phyloP scores from a whole-genome alignment of 2,329 filamentous ascomycete species.

The Sclerotinia sclerotiorum region DNA sequence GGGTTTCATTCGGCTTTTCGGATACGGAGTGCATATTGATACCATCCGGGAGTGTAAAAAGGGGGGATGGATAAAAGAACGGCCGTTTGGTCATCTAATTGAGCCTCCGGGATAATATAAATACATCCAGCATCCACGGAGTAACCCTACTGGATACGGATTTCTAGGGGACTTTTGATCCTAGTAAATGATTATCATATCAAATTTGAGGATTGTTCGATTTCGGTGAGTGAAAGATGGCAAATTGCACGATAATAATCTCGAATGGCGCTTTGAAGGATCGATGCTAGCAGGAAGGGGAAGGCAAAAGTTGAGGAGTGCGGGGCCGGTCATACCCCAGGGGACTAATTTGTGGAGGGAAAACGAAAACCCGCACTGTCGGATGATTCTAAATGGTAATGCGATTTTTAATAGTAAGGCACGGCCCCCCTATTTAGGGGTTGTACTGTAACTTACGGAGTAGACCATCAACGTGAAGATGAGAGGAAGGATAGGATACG shows the following conservation, averaged over 20 bases:
- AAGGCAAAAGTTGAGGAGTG: slow-evolving; percentile 12
- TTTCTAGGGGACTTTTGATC: neutral
- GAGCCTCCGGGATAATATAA: neutral
- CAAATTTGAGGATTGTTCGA: neutral
- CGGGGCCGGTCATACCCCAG: slow-evolving; percentile 22
- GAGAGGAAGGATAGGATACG: neutral
- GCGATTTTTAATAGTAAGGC: neutral
- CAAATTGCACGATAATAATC: slow-evolving; percentile 11
- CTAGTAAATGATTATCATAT: neutral
- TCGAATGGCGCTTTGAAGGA: slow-evolving; percentile 1
- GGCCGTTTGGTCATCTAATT: neutral
- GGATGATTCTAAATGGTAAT: slow-evolving; percentile 16
- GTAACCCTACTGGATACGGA: neutral
- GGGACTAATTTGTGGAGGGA: slow-evolving; percentile 19
- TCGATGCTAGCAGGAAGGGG: neutral
- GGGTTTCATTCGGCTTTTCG: slow-evolving; percentile 20
- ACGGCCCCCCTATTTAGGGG: slow-evolving; percentile 13
- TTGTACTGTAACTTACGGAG: neutral
- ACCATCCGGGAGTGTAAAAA: slow-evolving; percentile 4
- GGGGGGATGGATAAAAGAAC: slow-evolving; percentile 5
- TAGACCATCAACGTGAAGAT: neutral
- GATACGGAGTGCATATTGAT: neutral
- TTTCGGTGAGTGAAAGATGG: neutral
- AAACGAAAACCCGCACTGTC: slow-evolving; percentile 12
- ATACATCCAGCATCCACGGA: neutral